A percentile compares a stretch with the other conserved stretches of the same genome.
These are phyloP conservation scores for Noccaea caerulescens DNA, from an alignment of 345 rosid species.

Conservation along the genomic window DNA sequence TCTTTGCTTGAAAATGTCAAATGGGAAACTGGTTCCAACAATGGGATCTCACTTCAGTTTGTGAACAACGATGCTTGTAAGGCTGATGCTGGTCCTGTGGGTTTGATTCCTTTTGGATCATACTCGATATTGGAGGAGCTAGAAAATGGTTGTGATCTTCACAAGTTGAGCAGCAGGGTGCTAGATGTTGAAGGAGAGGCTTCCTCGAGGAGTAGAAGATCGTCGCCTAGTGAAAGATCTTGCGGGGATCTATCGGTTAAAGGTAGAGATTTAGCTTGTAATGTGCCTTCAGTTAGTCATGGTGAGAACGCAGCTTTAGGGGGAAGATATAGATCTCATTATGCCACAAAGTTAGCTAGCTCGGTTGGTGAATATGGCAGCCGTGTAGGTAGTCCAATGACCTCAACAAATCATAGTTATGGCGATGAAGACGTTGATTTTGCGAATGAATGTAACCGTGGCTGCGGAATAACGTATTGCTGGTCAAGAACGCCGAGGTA, in stretches of 20 bases:
- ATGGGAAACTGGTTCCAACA: slow-evolving; percentile 82
- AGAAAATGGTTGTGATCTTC: slow-evolving; percentile 47
- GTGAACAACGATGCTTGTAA: slow-evolving; percentile 41
- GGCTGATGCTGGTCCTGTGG: slow-evolving; percentile 36
- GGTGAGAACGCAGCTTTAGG: slow-evolving; percentile 57
- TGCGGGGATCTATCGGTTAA: slow-evolving; percentile 40
- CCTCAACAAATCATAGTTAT: slow-evolving; percentile 54
- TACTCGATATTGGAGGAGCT: slow-evolving; percentile 43
- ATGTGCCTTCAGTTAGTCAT: slow-evolving; percentile 39
- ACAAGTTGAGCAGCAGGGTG: slow-evolving; percentile 33
- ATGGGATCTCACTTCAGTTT: slow-evolving; percentile 71
- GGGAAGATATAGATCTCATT: slow-evolving; percentile 37
- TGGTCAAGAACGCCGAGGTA: slow-evolving; percentile 84
- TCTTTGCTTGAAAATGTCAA: slow-evolving; percentile 75
- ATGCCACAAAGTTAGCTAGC: slow-evolving; percentile 38
- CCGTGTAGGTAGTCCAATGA: slow-evolving; percentile 56
- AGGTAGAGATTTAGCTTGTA: slow-evolving; percentile 47
- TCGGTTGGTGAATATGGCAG: slow-evolving; percentile 61
- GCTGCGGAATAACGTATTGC: slow-evolving; percentile 79
- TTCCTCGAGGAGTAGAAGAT: slow-evolving; percentile 31
- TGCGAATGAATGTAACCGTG: slow-evolving; percentile 47
- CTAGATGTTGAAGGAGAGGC: slow-evolving; percentile 32
- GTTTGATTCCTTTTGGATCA: slow-evolving; percentile 43
- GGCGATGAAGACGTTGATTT: slow-evolving; percentile 62
- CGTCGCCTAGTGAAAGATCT: slow-evolving; percentile 42